Conservation (phyloP, 805 yeast genomes). For the Kuraishia capsulata region DNA sequence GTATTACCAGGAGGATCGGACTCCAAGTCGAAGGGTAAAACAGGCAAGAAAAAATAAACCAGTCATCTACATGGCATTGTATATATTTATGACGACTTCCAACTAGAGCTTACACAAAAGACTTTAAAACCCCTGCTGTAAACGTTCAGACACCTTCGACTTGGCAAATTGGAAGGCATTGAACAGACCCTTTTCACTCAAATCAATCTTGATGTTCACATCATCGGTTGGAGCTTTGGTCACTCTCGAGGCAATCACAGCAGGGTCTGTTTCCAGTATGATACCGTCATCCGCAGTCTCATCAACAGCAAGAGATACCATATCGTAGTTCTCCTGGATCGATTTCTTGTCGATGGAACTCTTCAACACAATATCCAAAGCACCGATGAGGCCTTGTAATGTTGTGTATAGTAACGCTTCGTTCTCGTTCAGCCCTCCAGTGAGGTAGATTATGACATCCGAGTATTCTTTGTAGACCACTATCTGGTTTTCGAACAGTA, state of each 20-base stretch:
- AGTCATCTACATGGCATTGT: background rate
- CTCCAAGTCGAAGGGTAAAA: constrained; percentile 15
- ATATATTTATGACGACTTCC: background rate
- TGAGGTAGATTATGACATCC: constrained; percentile 63
- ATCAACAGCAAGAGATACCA: constrained; percentile 79
- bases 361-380: constrained; percentile 67
- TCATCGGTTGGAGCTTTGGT: constrained; percentile 80
- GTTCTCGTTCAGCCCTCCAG: constrained; percentile 75
- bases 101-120: background rate
- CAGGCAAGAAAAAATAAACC: constrained; percentile 10
- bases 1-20: constrained; percentile 40
- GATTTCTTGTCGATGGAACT: constrained; percentile 69
- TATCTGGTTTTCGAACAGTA: constrained; percentile 69
- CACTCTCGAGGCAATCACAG: constrained; percentile 81
- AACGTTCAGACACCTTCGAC: constrained; percentile 43
- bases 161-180: constrained; percentile 86
- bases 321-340: constrained; percentile 74
- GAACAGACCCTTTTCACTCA: constrained; percentile 67
- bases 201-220: constrained; percentile 47
- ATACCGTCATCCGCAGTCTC: constrained; percentile 93
- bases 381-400: constrained; percentile 69
- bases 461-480: constrained; percentile 81
- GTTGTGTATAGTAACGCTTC: constrained; percentile 73
- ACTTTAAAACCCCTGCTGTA: constrained; percentile 26
- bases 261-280: constrained; percentile 81